phyloP scores from a whole-genome alignment of 148 eudicot genomes.

The Agrostemma githago region DNA sequence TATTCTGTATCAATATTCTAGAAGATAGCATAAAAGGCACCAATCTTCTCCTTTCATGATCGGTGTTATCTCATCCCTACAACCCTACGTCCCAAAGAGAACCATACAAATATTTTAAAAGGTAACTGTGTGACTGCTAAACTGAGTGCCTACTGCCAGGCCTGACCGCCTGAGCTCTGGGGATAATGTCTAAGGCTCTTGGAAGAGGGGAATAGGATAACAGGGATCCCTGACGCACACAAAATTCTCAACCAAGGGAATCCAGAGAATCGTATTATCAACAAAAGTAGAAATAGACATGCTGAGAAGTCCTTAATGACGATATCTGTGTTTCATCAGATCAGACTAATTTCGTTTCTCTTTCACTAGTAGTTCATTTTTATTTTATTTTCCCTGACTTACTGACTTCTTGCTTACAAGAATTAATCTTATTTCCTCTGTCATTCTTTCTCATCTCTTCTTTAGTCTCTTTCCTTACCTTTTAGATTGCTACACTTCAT shows the following conservation, averaged over 20 bases:
- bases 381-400: not conserved
- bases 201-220: not conserved
- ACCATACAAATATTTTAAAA: not conserved
- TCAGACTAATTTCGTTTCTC: not conserved
- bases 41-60: not conserved
- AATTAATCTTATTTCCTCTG: no score
- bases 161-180: not conserved
- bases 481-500: not conserved
- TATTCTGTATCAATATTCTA: not conserved
- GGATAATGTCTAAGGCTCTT: not conserved
- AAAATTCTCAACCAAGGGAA: no score
- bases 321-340: not conserved
- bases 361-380: not conserved
- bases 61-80: not conserved
- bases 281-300: not conserved
- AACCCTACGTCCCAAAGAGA: not conserved
- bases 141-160: not conserved
- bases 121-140: not conserved
- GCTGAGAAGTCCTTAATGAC: slow-evolving; percentile 1
- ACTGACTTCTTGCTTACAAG: not conserved
- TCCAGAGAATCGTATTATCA: no score
- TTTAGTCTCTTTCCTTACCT: not conserved
- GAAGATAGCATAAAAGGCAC: no score
- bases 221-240: not conserved
- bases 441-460: no score